Evolutionary conservation across 768 basidiomycete species (phyloP).

Genomic region (Russula foetens): DNA sequence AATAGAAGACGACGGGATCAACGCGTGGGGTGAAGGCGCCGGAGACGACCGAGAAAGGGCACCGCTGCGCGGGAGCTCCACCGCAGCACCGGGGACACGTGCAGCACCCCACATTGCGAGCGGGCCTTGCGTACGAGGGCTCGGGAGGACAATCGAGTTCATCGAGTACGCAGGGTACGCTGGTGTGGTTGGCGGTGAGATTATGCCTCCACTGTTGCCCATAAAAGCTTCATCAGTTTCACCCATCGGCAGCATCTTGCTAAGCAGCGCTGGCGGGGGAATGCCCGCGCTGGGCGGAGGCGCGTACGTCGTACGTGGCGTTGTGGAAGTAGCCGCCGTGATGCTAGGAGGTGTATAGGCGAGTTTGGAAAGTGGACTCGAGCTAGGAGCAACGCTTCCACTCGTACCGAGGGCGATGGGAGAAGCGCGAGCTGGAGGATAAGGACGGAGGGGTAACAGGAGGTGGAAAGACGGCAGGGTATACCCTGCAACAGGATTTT

Average conservation of each 20-base stretch:
- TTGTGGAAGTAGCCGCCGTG: not conserved
- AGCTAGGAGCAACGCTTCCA: not conserved
- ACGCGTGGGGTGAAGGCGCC: constrained; percentile 29
- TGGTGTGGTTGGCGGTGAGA: constrained; percentile 44
- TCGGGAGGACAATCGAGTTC: constrained; percentile 37
- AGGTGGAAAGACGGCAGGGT: constrained; percentile 30
- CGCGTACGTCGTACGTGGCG: constrained; percentile 17
- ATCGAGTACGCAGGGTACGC: constrained; percentile 64
- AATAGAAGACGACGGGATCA: constrained; percentile 44
- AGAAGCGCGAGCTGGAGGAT: constrained; percentile 23
- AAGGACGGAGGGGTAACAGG: constrained; percentile 26
- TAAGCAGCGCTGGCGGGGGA: constrained; percentile 17
- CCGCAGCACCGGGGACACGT: constrained; percentile 42
- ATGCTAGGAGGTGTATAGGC: constrained; percentile 14
- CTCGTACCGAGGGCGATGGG: constrained; percentile 26
- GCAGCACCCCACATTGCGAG: constrained; percentile 41
- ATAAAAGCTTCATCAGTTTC: constrained; percentile 19
- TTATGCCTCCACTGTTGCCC: constrained; percentile 11
- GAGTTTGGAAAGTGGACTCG: constrained; percentile 5
- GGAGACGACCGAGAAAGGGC: constrained; percentile 35
- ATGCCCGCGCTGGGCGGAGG: constrained; percentile 14
- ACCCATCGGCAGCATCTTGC: constrained; percentile 9
- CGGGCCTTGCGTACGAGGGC: constrained; percentile 50
- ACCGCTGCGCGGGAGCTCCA: constrained; percentile 57
- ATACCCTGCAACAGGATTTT: constrained; percentile 38